phyloP scores from a whole-genome alignment of 2,329 filamentous ascomycete species.

The Sporothrix pallida region DNA sequence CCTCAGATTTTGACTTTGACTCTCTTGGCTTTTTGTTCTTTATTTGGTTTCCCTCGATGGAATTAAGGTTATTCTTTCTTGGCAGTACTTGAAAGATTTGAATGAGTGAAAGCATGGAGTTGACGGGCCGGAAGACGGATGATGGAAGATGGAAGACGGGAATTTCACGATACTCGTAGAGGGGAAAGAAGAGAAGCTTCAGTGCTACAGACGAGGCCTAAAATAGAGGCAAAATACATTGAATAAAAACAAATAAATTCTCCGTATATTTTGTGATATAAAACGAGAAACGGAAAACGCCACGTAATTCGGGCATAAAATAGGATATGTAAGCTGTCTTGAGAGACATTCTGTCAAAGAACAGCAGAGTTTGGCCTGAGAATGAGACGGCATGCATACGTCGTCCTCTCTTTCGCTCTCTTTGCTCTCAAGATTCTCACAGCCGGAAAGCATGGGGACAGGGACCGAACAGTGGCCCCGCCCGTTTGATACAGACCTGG shows the following conservation, averaged over 20 bases:
- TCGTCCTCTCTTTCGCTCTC: background rate
- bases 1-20: background rate
- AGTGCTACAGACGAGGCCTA: background rate
- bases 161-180: background rate
- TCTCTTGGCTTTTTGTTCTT: background rate
- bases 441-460: background rate
- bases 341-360: background rate
- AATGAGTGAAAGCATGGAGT: background rate
- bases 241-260: too few species aligned
- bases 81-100: background rate
- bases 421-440: background rate
- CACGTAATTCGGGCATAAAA: background rate
- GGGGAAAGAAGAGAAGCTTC: background rate
- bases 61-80: constrained; percentile 3
- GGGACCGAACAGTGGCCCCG: background rate
- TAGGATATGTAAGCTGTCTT: constrained; percentile 10
- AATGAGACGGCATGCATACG: constrained; percentile 3
- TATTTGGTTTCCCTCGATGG: background rate
- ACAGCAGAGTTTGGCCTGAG: background rate
- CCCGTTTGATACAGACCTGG: constrained; percentile 1
- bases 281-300: background rate
- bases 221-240: background rate
- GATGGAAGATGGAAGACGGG: background rate
- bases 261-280: background rate
- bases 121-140: background rate